Conservation (phyloP, 805 yeast species). For the Kodamaea hsintzibuensis region DNA sequence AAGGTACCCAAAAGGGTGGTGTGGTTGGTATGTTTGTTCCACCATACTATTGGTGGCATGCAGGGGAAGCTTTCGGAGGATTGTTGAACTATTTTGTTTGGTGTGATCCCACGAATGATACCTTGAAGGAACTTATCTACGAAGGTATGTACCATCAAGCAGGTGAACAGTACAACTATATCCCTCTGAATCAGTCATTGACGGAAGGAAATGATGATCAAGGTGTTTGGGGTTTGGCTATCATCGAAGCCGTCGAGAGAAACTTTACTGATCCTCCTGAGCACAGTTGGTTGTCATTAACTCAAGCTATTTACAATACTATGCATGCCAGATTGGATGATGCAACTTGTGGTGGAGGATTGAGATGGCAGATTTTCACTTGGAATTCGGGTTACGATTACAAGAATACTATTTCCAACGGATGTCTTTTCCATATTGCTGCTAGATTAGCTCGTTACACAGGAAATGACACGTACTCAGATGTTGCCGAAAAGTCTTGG, state of each 20-base stretch:
- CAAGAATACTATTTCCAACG: conserved; percentile 90
- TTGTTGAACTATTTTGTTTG: conserved; percentile 40
- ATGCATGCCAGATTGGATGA: conserved; percentile 90
- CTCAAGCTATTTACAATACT: conserved; percentile 88
- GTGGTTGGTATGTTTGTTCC: conserved; percentile 45
- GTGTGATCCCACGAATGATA: conserved; percentile 36
- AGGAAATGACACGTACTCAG: conserved; percentile 67
- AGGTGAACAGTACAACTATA: conserved; percentile 41
- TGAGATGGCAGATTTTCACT: conserved; percentile 93
- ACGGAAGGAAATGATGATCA: conserved; percentile 54
- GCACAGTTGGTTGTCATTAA: conserved; percentile 79
- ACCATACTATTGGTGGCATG: conserved; percentile 56
- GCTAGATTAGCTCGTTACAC: conserved; percentile 87
- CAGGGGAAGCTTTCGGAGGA: conserved; percentile 53
- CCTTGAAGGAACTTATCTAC: conserved; percentile 28
- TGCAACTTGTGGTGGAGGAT: conserved; percentile 76
- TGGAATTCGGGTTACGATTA: conserved; percentile 96
- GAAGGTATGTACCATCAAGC: conserved; percentile 47
- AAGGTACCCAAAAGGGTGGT: conserved; percentile 44
- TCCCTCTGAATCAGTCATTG: conserved; percentile 48
- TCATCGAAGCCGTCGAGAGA: conserved; percentile 48
- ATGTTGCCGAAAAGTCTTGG: conserved; percentile 74
- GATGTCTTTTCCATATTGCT: conserved; percentile 82
- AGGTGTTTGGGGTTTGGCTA: conserved; percentile 53
- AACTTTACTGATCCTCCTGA: conserved; percentile 51